Conservation (phyloP, 2,329 filamentous ascomycete genomes). For the Ceratocystis cacaofunesta region DNA sequence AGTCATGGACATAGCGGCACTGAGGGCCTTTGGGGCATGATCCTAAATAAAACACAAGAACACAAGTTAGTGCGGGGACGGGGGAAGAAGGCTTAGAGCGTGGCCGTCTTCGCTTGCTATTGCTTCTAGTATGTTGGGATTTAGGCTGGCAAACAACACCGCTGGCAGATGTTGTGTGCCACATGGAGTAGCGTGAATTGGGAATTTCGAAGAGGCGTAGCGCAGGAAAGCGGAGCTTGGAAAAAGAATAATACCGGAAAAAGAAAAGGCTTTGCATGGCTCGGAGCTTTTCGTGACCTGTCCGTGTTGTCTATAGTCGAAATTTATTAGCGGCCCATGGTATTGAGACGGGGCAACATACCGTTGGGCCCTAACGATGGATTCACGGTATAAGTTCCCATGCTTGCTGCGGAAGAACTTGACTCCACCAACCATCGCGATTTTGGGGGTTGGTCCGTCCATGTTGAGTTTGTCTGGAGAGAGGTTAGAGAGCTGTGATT, state of each 20-base stretch:
- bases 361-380: slow-evolving; percentile 61
- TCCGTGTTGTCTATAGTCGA: slow-evolving; percentile 32
- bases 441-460: slow-evolving; percentile 55
- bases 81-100: slow-evolving; percentile 1
- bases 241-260: slow-evolving; percentile 48
- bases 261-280: slow-evolving; percentile 57
- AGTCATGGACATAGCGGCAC: slow-evolving; percentile 74
- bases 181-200: slow-evolving; percentile 1
- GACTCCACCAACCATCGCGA: slow-evolving; percentile 57
- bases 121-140: not conserved
- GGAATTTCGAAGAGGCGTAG: slow-evolving; percentile 2
- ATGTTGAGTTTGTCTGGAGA: slow-evolving; percentile 23
- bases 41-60: slow-evolving; percentile 39
- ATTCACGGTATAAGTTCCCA: slow-evolving; percentile 69
- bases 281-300: slow-evolving; percentile 53
- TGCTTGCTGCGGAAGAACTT: slow-evolving; percentile 75
- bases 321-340: slow-evolving; percentile 27
- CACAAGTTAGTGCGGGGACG: slow-evolving; percentile 29
- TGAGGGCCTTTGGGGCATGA: slow-evolving; percentile 66
- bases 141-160: not conserved
- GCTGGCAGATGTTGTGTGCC: not conserved
- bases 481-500: slow-evolving; percentile 32
- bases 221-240: not conserved
- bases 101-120: not conserved
- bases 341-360: slow-evolving; percentile 32